Percentiles rank a stretch among this genome's conserved stretches.
Evolutionary conservation across 495 filamentous ascomycete species (phyloP).

Genomic region (Gamarada debralockiae): DNA sequence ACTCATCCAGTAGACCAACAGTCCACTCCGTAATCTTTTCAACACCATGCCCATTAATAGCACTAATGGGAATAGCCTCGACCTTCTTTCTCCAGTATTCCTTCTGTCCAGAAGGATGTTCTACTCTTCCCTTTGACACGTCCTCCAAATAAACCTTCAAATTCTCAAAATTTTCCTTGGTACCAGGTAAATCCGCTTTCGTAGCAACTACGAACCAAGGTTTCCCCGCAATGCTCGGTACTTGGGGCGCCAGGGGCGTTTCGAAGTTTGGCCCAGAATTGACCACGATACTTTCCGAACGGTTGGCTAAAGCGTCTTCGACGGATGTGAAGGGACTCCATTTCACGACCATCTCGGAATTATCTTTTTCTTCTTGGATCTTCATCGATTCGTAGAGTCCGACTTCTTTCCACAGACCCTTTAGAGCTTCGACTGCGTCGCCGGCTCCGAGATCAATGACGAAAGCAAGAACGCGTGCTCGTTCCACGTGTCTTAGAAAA

Average conservation of each 20-base stretch:
- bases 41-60: constrained; percentile 80
- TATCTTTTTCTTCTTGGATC: constrained; percentile 53
- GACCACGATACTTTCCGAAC: constrained; percentile 28
- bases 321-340: constrained; percentile 17
- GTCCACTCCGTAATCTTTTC: constrained; percentile 73
- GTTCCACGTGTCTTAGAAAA: constrained; percentile 91
- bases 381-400: constrained; percentile 78
- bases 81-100: constrained; percentile 64
- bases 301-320: constrained; percentile 19
- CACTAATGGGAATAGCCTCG: constrained; percentile 78
- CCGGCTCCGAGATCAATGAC: constrained; percentile 82
- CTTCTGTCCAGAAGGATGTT: constrained; percentile 67
- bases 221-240: constrained; percentile 72
- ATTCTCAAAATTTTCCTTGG: constrained; percentile 68
- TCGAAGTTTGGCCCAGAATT: constrained; percentile 27
- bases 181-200: constrained; percentile 81
- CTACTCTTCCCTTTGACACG: constrained; percentile 51
- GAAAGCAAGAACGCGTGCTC: constrained; percentile 88
- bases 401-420: constrained; percentile 85
- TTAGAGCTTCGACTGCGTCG: constrained; percentile 72
- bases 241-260: constrained; percentile 18
- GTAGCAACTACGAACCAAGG: constrained; percentile 98
- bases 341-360: constrained; percentile 34
- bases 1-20: constrained; percentile 56
- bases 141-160: constrained; percentile 64